These are phyloP conservation scores for Fusarium oligoseptatum DNA, from an alignment of 2,329 filamentous ascomycete genomes.

Conservation along the genomic window DNA sequence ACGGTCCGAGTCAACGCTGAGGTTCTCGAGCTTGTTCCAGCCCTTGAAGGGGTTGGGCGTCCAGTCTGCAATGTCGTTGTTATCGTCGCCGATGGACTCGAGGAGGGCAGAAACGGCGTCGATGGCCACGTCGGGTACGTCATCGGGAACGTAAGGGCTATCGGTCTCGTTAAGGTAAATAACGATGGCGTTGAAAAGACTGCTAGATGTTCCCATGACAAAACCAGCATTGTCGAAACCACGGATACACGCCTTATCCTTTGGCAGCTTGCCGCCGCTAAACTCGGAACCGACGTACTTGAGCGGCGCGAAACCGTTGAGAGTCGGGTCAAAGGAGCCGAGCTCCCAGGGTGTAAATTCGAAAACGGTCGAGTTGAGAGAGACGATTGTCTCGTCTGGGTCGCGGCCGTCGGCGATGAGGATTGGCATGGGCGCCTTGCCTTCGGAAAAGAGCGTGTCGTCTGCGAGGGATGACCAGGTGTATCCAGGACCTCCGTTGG, in stretches of 20 bases:
- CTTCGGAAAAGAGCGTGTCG: constrained; percentile 58
- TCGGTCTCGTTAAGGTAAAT: constrained; percentile 74
- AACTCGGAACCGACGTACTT: constrained; percentile 72
- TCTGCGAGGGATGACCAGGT: constrained; percentile 81
- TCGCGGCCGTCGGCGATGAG: constrained; percentile 63
- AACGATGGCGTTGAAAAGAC: constrained; percentile 79
- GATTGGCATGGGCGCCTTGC: constrained; percentile 62
- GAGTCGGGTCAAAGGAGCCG: constrained; percentile 72
- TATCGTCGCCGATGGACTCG: constrained; percentile 64
- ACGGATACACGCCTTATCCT: constrained; percentile 61
- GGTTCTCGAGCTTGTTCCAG: constrained; percentile 62
- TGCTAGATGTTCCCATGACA: constrained; percentile 85
- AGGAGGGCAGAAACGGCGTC: constrained; percentile 66
- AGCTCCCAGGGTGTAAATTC: constrained; percentile 77
- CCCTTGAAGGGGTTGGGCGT: constrained; percentile 70
- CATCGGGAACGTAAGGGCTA: constrained; percentile 63
- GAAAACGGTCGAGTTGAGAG: constrained; percentile 71
- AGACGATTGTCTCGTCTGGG: constrained; percentile 58
- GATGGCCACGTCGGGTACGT: constrained; percentile 57
- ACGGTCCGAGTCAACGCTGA: constrained; percentile 58
- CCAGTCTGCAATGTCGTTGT: constrained; percentile 83
- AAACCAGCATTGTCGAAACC: constrained; percentile 87
- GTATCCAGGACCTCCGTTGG: constrained; percentile 78
- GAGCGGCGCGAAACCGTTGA: constrained; percentile 71
- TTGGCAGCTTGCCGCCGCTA: constrained; percentile 59